Evolutionary conservation across 345 rosid species (phyloP).

Genomic region (Populus deltoides): DNA sequence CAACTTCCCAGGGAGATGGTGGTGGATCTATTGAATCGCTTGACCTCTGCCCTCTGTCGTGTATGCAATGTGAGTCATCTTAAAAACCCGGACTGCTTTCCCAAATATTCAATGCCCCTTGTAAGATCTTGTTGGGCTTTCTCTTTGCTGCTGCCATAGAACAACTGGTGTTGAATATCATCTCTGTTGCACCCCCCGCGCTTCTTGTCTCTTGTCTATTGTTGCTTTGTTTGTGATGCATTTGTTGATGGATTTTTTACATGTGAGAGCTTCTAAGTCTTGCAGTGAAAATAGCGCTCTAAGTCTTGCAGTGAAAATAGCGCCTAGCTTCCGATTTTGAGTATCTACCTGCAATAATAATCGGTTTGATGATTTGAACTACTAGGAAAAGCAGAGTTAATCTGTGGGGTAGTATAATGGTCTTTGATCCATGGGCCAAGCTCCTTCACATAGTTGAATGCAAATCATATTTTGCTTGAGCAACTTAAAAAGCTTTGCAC

Average conservation of each 20-base stretch:
- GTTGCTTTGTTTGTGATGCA: neutral
- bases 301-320: neutral
- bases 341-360: neutral
- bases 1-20: constrained; percentile 53
- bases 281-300: neutral
- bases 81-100: neutral
- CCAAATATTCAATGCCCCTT: neutral
- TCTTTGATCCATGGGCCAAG: neutral
- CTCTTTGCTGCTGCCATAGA: neutral
- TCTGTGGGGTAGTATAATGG: neutral
- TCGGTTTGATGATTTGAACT: neutral
- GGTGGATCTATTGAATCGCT: constrained; percentile 39
- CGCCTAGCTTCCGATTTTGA: neutral
- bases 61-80: constrained; percentile 63
- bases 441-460: neutral
- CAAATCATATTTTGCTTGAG: neutral
- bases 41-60: constrained; percentile 65
- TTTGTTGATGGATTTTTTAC: neutral
- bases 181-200: neutral
- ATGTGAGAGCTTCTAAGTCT: neutral
- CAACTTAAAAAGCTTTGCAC: neutral
- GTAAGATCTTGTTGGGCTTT: neutral
- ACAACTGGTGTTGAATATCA: neutral
- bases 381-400: neutral
- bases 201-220: neutral